Evolutionary conservation across 305 asterid genomes (phyloP).

Genomic region (Fraxinus albicans): DNA sequence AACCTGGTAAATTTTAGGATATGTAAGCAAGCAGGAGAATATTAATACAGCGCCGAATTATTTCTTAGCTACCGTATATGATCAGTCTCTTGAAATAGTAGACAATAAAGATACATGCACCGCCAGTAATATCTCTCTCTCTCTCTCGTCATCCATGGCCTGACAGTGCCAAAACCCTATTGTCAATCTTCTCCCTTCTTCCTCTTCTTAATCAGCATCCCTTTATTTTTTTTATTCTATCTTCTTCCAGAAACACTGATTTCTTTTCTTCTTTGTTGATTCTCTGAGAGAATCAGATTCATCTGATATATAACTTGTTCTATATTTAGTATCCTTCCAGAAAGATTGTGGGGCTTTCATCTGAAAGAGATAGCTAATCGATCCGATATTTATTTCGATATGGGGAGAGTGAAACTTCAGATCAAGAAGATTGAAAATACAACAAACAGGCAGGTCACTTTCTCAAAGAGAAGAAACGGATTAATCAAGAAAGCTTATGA

Average conservation of each 20-base stretch:
- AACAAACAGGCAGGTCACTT: conserved; percentile 96
- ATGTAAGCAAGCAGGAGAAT: not conserved
- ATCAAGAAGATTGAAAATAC: conserved; percentile 90
- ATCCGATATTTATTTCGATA: not conserved
- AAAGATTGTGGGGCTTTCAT: conserved; percentile 10
- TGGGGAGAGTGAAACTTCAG: conserved; percentile 94
- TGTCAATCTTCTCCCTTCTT: conserved; percentile 22
- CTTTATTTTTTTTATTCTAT: not conserved
- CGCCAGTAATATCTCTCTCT: conserved; percentile 39
- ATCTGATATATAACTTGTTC: conserved; percentile 2
- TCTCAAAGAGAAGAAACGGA: conserved; percentile 91
- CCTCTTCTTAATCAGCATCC: conserved; percentile 18
- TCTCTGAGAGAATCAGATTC: conserved; percentile 19
- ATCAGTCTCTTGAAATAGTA: not conserved
- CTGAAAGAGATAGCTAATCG: not conserved
- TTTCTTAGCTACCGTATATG: not conserved
- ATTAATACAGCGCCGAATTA: not conserved
- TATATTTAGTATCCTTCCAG: conserved; percentile 36
- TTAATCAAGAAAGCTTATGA: conserved; percentile 94
- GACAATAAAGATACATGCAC: conserved; percentile 30
- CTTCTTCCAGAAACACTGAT: conserved; percentile 2
- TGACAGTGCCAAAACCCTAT: conserved; percentile 52
- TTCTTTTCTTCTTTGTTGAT: conserved; percentile 14
- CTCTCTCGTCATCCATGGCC: conserved; percentile 60
- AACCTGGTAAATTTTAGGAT: not conserved